These are phyloP conservation scores for Aspergillus sp. DNA, from an alignment of 2,329 filamentous ascomycete species.

Conservation along the genomic window DNA sequence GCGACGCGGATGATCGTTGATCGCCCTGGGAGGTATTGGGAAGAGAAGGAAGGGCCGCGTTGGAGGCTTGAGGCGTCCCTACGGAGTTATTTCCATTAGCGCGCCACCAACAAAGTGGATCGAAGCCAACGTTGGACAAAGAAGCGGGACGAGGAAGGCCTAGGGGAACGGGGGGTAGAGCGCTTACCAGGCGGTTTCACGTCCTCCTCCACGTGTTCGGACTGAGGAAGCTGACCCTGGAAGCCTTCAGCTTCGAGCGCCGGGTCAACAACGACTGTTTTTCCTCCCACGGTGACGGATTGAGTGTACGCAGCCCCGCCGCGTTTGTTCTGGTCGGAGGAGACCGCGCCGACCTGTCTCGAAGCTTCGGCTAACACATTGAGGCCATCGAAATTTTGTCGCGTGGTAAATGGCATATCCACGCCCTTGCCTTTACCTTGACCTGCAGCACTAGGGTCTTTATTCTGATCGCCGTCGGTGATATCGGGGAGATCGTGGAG, in stretches of 20 bases:
- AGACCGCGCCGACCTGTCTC: constrained; percentile 62
- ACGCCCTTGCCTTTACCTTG: constrained; percentile 35
- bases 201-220: constrained; percentile 27
- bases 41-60: constrained; percentile 30
- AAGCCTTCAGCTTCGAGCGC: constrained; percentile 41
- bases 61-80: constrained; percentile 31
- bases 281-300: constrained; percentile 39
- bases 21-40: constrained; percentile 30
- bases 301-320: constrained; percentile 36
- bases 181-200: constrained; percentile 22
- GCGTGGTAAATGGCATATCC: constrained; percentile 45
- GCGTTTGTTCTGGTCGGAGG: constrained; percentile 44
- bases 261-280: constrained; percentile 42
- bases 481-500: constrained; percentile 66
- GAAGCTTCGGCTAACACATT: constrained; percentile 88
- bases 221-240: constrained; percentile 28
- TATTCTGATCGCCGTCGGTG: constrained; percentile 37
- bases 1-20: constrained; percentile 32
- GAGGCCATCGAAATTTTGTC: constrained; percentile 71
- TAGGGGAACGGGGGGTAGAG: neutral
- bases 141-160: neutral
- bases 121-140: constrained; percentile 5
- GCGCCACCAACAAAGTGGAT: constrained; percentile 1
- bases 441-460: constrained; percentile 35
- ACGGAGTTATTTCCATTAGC: constrained; percentile 13